Evolutionary conservation across 192 early-diverging fungal genomes (phyloP), one percentile per base, ranked within the genome.

Genomic region (Paraglomus brasilianum): DNA sequence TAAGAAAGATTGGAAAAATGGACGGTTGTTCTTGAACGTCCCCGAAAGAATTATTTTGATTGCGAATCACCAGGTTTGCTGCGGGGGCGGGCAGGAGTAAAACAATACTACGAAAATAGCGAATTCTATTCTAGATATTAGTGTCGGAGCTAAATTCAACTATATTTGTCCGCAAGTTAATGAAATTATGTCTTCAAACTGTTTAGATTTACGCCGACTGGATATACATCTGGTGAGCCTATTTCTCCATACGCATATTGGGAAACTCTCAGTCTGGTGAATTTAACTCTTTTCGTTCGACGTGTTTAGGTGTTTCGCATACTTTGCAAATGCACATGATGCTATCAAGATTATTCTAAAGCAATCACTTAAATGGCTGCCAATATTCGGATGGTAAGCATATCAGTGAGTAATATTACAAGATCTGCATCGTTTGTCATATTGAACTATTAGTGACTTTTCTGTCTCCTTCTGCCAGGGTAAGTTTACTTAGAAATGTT

Each of bases 301-400:
- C 49, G 45, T 61, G 62, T 86, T 19, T 79, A 79, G 80, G 68
- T 75, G 44, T 43, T 77, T 86, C 38, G 79, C 88, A 5, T 89
- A 90, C 74, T 73, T 86, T 60, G 83, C 86, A 22, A 78, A 81
- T 13, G 89, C 85, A 62, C 90, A 95, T 77, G 92, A 90, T 14
- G 85, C 82, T 57, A 63, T 98, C 53, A 97, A 96, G 78, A 96
- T 98, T 57, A 92, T 96, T 49, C 83, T 98, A 43, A 95, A 95
- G 72, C 77, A 87, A 45, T 86, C 85, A 52, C 84, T 98, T 56
- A 89, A 86, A 62, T 79, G 86, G 66, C 66, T 98, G 17, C 96
- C 96, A 9, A 77, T 98, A 45, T 91, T 93, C 82, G 96, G 96
- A 75, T 85, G 85, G 87, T 85, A 78, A 74, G 30, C 30, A 30